Evolutionary conservation across 2,329 filamentous ascomycete genomes (phyloP).

Genomic region (Epichloe typhina): DNA sequence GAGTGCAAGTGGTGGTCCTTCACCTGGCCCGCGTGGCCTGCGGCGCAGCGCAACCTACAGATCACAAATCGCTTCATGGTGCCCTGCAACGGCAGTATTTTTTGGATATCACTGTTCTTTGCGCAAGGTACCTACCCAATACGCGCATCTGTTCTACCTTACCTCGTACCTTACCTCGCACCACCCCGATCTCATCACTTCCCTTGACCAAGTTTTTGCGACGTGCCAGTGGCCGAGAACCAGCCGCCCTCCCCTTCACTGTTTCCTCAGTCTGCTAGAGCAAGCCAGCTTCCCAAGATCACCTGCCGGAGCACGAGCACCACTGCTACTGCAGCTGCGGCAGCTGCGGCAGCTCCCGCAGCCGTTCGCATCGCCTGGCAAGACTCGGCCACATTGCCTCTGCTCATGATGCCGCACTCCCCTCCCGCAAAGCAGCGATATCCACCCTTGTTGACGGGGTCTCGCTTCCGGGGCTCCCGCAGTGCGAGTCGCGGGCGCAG

Average conservation of each 20-base stretch:
- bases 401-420: neutral
- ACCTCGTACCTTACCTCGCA: neutral
- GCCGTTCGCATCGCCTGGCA: neutral
- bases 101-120: neutral
- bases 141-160: slow-evolving; percentile 6
- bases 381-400: neutral
- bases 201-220: slow-evolving; percentile 5
- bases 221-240: neutral
- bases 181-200: slow-evolving; percentile 5
- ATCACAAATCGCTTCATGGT: neutral
- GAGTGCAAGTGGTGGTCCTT: slow-evolving; percentile 6
- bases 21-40: neutral
- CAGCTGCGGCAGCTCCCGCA: neutral
- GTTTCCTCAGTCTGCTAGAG: too few species aligned
- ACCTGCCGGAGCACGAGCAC: neutral
- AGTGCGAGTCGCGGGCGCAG: too few species aligned
- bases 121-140: slow-evolving; percentile 12
- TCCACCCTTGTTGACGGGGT: neutral
- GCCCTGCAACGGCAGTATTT: neutral
- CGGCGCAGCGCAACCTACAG: neutral
- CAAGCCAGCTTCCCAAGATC: too few species aligned
- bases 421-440: neutral
- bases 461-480: neutral
- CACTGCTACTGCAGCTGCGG: neutral
- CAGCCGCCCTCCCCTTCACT: too few species aligned